Percentiles rank a stretch among this genome's conserved stretches.
These are phyloP conservation scores for Rosa chinensis DNA, from an alignment of 306 rosid genomes.

Conservation along the genomic window DNA sequence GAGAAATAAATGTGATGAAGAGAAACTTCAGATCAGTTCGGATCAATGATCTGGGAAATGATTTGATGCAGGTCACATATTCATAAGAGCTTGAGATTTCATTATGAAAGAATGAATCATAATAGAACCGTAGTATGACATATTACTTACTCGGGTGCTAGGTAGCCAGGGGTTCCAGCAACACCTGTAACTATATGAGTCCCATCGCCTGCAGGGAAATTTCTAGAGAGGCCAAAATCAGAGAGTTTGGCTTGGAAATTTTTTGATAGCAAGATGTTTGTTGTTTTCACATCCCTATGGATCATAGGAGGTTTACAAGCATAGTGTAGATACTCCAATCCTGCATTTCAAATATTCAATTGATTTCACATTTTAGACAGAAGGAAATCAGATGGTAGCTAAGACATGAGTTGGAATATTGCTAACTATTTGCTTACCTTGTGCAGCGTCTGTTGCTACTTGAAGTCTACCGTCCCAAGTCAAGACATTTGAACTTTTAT, in stretches of 20 bases:
- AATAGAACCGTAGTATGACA: too few relatives aligned
- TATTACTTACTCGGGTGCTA: conserved; percentile 50
- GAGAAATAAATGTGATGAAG: neutral
- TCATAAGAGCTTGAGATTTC: too few relatives aligned
- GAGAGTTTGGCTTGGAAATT: conserved; percentile 45
- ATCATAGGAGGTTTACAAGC: conserved; percentile 27
- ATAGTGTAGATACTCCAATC: conserved; percentile 23
- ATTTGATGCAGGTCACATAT: neutral
- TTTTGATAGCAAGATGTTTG: conserved; percentile 47
- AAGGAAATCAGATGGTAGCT: neutral
- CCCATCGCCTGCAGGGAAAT: conserved; percentile 27
- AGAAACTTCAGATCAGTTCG: neutral
- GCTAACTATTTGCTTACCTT: conserved; percentile 15
- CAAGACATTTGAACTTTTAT: conserved; percentile 15
- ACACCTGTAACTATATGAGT: conserved; percentile 39
- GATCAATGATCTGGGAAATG: too few relatives aligned
- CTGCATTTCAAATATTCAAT: neutral
- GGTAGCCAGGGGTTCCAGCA: conserved; percentile 55
- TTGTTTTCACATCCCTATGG: conserved; percentile 55
- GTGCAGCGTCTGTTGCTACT: conserved; percentile 37
- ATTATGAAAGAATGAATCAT: too few relatives aligned
- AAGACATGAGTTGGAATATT: neutral
- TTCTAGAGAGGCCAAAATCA: conserved; percentile 46
- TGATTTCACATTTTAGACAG: neutral
- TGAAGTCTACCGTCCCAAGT: conserved; percentile 37